Evolutionary conservation across 2,329 filamentous ascomycete species (phyloP).

Genomic region (Hirsutella minnesotensis): DNA sequence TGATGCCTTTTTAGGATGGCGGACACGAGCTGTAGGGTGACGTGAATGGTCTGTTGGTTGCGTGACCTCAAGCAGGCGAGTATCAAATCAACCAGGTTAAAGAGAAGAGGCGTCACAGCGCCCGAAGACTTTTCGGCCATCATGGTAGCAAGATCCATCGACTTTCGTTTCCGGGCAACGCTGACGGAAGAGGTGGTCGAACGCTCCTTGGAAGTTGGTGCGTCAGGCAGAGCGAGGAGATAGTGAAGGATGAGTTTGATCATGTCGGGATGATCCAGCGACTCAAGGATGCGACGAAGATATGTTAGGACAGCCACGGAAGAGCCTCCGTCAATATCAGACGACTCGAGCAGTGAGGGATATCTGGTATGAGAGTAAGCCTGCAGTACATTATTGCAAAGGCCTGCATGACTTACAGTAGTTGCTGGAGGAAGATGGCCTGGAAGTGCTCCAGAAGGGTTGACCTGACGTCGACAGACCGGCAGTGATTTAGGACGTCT

Average conservation of each 20-base stretch:
- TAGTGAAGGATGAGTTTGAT: conserved; percentile 91
- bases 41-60: conserved; percentile 80
- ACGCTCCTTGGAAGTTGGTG: conserved; percentile 21
- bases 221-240: conserved; percentile 67
- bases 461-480: conserved; percentile 80
- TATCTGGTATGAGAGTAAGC: conserved; percentile 44
- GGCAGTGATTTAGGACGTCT: conserved; percentile 91
- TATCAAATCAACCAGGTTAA: conserved; percentile 86
- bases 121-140: conserved; percentile 64
- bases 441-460: conserved; percentile 95
- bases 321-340: conserved; percentile 91
- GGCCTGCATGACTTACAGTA: conserved; percentile 50
- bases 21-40: conserved; percentile 78
- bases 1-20: conserved; percentile 82
- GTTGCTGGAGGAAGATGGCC: conserved; percentile 86
- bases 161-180: conserved; percentile 71
- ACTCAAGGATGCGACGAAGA: conserved; percentile 78
- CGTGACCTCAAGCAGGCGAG: conserved; percentile 72
- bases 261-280: conserved; percentile 85
- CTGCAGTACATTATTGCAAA: neutral
- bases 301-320: conserved; percentile 94
- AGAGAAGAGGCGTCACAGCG: conserved; percentile 69
- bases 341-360: conserved; percentile 89
- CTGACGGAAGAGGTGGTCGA: conserved; percentile 40
- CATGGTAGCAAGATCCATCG: conserved; percentile 74